These are phyloP conservation scores for Silene coronaria DNA, from an alignment of 179 eudicot genomes.

Conservation along the genomic window DNA sequence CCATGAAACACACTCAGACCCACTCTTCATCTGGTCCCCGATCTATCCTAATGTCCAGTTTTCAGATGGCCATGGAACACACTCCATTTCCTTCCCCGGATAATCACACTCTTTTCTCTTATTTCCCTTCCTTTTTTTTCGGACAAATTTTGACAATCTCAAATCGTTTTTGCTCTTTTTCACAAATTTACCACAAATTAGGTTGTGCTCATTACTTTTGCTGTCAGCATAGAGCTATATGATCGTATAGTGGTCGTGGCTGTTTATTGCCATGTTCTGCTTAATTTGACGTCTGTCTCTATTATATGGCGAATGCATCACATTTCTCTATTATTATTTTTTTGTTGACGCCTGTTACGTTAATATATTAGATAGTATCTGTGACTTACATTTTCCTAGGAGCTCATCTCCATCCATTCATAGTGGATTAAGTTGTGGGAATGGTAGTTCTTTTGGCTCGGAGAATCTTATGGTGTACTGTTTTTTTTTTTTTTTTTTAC, in stretches of 20 bases:
- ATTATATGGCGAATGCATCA: background rate
- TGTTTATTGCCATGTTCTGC: background rate
- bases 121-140: background rate
- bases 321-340: constrained; percentile 2
- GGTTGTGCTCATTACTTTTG: background rate
- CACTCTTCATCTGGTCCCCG: background rate
- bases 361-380: background rate
- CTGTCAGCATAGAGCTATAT: background rate
- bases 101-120: background rate
- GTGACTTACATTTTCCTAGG: background rate
- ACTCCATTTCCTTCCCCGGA: background rate
- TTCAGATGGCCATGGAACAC: background rate
- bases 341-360: background rate
- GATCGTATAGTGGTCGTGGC: background rate
- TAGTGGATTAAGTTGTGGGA: background rate
- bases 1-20: background rate
- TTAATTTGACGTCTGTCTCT: background rate
- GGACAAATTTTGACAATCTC: background rate
- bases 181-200: background rate
- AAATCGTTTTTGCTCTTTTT: background rate
- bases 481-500: background rate
- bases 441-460: background rate
- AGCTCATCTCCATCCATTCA: background rate
- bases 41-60: background rate
- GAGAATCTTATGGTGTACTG: background rate